phyloP scores from a whole-genome alignment of 805 yeast species.

The Scheffersomyces coipomensis region DNA sequence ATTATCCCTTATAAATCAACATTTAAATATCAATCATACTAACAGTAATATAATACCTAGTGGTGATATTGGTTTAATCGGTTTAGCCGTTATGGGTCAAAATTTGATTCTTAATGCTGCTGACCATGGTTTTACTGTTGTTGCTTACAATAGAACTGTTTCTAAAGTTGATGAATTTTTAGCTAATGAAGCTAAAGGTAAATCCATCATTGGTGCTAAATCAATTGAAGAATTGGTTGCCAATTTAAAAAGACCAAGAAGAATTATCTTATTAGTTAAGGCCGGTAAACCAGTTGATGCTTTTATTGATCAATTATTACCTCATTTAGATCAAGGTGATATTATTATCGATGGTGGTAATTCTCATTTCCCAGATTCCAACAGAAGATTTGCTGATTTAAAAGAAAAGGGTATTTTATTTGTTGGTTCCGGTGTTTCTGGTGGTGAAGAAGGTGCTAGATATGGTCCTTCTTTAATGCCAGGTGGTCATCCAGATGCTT shows the following conservation, averaged over 20 bases:
- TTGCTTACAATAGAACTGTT: constrained; percentile 97
- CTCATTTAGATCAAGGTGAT: constrained; percentile 92
- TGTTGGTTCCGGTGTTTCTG: constrained; percentile 99
- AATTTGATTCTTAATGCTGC: constrained; percentile 96
- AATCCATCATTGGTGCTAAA: constrained; percentile 92
- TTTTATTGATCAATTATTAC: constrained; percentile 84
- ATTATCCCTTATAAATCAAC: constrained; percentile 3
- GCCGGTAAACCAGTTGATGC: constrained; percentile 95
- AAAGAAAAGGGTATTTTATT: constrained; percentile 82
- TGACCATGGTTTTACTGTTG: constrained; percentile 97
- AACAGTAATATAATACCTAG: constrained; percentile 33
- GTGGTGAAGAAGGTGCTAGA: constrained; percentile 99
- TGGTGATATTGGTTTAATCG: constrained; percentile 98
- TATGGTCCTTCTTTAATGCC: constrained; percentile 99
- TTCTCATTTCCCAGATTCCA: constrained; percentile 98
- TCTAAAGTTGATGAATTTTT: constrained; percentile 93
- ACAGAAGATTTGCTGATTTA: constrained; percentile 93
- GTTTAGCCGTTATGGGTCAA: constrained; percentile 99
- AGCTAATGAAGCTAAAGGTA: constrained; percentile 95
- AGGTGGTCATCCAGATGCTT: constrained; percentile 96
- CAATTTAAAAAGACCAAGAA: constrained; percentile 95
- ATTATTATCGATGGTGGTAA: constrained; percentile 99
- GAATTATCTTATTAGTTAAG: constrained; percentile 90
- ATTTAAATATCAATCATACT: too few species aligned
- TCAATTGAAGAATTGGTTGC: constrained; percentile 85